Evolutionary conservation across 257 asterid species (phyloP), one percentile per base, ranked within the genome.

Genomic region (Capsicum baccatum): DNA sequence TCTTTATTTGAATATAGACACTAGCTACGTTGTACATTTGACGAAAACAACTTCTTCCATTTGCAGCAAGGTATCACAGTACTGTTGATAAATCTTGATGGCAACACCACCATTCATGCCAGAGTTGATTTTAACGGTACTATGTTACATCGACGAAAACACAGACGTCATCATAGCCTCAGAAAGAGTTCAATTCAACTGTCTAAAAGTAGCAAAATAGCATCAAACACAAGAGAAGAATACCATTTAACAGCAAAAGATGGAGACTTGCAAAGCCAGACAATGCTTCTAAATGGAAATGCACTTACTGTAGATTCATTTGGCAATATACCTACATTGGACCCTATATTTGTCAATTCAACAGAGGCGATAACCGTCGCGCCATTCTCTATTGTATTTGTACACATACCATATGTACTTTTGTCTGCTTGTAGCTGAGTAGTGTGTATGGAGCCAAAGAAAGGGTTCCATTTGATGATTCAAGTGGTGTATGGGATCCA

Each of bases 361-460:
- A 87, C 91, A 8, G 93, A 91, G 87, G 92, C 91, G 6, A 83
- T 94, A 86, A 86, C 13, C 1, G 86, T 94, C 9, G 92, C 86
- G 79, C 96, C 99, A 79, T 89, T 82, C 88, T 96, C 99, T 67
- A 91, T 95, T 84, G 97, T 92, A 58, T 96, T 94, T 87, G 93
- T 92, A 87, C 94, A 90, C 83, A 85, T 93, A 86, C 95, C 97
- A 54, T 71, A 66, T 84, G 88, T 90, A 78, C 83, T 54, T 89
- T 80, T 89, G 52, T 92, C 92, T 3, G 97, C 97, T 83, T 94
- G 99, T 89, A 84, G 60, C 48, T 88, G 89, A 90, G 59, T 52
- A 33, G 52, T 85, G 44, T 26, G 26, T 66, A 33, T 33, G 78
- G 84, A 73, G 48, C 55, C 59, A 35, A 85, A 42, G n/a, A 59